Conservation (phyloP, 108 stramenopile genomes). For the Cyclotella atomus region DNA sequence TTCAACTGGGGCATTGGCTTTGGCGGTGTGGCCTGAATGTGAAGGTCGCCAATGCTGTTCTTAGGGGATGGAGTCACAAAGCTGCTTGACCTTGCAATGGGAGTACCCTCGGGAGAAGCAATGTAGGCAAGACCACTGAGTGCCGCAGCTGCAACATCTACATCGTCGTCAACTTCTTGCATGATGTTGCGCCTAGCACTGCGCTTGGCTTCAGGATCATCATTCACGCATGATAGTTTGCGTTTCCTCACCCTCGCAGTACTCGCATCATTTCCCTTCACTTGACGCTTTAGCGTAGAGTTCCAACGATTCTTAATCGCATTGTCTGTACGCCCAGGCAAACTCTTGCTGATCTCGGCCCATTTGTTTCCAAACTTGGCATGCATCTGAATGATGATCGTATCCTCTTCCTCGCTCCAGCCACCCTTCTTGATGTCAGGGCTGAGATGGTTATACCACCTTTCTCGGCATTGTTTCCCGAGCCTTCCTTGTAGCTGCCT, state of each 20-base stretch:
- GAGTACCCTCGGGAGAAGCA: constrained; percentile 11
- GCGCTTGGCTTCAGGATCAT: not conserved
- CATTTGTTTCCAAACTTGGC: constrained; percentile 88
- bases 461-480: constrained; percentile 99
- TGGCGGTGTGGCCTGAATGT: not conserved
- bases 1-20: constrained; percentile 31
- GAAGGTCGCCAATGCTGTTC: constrained; percentile 1
- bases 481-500: constrained; percentile 90
- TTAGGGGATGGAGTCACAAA: constrained; percentile 49
- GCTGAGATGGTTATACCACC: constrained; percentile 98
- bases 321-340: constrained; percentile 96
- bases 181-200: constrained; percentile 5
- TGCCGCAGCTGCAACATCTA: constrained; percentile 39
- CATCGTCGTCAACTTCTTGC: constrained; percentile 41
- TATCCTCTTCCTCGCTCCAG: constrained; percentile 94
- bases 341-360: constrained; percentile 95
- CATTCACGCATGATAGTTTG: constrained; percentile 16
- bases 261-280: constrained; percentile 4
- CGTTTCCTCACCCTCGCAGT: constrained; percentile 29
- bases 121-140: constrained; percentile 43
- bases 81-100: not conserved
- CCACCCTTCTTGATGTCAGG: constrained; percentile 94
- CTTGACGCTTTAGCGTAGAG: constrained; percentile 77
- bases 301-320: constrained; percentile 99
- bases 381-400: constrained; percentile 80